Evolutionary conservation across 106 monocot species (phyloP).

Genomic region (Dactylorhiza incarnata): DNA sequence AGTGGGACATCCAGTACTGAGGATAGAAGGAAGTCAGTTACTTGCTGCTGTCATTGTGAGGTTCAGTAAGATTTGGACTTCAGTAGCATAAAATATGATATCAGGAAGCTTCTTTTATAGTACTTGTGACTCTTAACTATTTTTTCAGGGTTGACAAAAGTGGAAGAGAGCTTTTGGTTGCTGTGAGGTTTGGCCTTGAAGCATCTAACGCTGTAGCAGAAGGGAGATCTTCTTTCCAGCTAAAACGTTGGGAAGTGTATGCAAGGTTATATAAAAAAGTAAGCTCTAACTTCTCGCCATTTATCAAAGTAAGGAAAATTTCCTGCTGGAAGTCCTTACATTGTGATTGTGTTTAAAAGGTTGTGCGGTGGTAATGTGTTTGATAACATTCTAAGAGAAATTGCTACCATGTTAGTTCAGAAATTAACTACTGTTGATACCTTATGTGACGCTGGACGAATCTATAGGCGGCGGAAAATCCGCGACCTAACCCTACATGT

Average conservation of each 20-base stretch:
- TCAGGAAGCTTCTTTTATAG: neutral
- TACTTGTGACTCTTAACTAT: neutral
- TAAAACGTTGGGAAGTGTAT: constrained; percentile 79
- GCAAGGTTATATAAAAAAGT: constrained; percentile 87
- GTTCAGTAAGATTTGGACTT: constrained; percentile 20
- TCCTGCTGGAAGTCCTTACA: neutral
- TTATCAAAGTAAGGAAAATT: neutral
- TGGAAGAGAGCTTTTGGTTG: constrained; percentile 85
- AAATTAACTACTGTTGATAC: too few species aligned
- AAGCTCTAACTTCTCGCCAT: neutral
- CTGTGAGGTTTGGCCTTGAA: constrained; percentile 87
- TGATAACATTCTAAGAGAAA: neutral
- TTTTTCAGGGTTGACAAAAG: constrained; percentile 67
- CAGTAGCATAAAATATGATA: neutral
- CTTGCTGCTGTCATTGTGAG: constrained; percentile 83
- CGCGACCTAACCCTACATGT: too few species aligned
- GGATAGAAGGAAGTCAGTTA: constrained; percentile 83
- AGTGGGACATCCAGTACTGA: constrained; percentile 83
- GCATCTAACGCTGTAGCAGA: constrained; percentile 79
- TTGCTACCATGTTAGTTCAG: neutral
- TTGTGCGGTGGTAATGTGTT: neutral
- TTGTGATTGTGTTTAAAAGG: neutral
- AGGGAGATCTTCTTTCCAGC: constrained; percentile 57
- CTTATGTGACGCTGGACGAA: too few species aligned
- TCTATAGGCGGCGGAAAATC: too few species aligned